A percentile compares a stretch with the other conserved stretches of the same genome.
Evolutionary conservation across 768 basidiomycete genomes (phyloP).

Genomic region (Sarcodon aspratus): DNA sequence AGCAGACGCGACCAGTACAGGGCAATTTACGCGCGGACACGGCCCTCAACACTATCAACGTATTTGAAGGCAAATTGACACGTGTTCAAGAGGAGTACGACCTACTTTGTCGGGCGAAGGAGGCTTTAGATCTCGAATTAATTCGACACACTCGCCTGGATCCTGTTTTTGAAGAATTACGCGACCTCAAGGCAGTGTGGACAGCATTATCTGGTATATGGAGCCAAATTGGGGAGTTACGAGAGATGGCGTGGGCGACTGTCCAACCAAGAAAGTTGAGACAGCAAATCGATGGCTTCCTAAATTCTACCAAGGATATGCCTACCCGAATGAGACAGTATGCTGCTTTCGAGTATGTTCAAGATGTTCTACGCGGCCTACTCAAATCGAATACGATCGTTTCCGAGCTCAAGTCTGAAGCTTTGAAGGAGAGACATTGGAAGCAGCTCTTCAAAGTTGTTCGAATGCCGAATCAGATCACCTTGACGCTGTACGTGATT

Average conservation of each 20-base stretch:
- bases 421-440: constrained; percentile 97
- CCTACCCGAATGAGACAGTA: constrained; percentile 98
- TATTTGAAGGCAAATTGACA: constrained; percentile 85
- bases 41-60: constrained; percentile 92
- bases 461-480: constrained; percentile 62
- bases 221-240: constrained; percentile 82
- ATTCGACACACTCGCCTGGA: constrained; percentile 83
- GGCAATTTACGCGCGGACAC: constrained; percentile 89
- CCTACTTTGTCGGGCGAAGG: constrained; percentile 91
- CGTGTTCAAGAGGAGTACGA: constrained; percentile 93
- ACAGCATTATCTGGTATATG: constrained; percentile 96
- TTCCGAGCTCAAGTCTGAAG: constrained; percentile 94
- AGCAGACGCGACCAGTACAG: constrained; percentile 90
- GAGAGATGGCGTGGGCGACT: constrained; percentile 84
- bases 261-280: constrained; percentile 92
- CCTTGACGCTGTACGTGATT: constrained; percentile 49
- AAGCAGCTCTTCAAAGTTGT: constrained; percentile 91
- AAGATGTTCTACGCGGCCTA: constrained; percentile 75
- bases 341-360: constrained; percentile 96
- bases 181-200: constrained; percentile 97
- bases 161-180: constrained; percentile 90
- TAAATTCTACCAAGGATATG: constrained; percentile 96
- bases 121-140: constrained; percentile 89
- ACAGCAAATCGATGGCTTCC: constrained; percentile 84
- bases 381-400: constrained; percentile 86